These are phyloP conservation scores for Prinsepia uniflora DNA, from an alignment of 306 rosid species.

Conservation along the genomic window DNA sequence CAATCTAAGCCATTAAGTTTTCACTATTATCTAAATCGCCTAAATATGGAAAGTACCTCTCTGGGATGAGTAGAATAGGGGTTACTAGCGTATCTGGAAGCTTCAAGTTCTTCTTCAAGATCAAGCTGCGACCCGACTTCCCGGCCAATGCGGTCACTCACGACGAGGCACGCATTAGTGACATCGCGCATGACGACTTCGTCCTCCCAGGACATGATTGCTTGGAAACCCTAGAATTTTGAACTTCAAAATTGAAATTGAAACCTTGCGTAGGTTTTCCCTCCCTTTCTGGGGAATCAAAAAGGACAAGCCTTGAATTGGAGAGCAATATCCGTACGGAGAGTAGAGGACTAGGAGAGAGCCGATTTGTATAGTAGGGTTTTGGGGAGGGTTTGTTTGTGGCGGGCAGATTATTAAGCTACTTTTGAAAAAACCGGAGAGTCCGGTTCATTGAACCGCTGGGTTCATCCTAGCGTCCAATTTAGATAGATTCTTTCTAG, in stretches of 20 bases:
- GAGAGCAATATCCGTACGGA: conserved; percentile 13
- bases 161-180: conserved; percentile 68
- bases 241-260: conserved; percentile 1
- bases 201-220: conserved; percentile 71
- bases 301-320: conserved; percentile 2
- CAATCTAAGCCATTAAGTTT: not conserved
- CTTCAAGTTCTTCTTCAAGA: conserved; percentile 92
- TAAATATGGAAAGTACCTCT: conserved; percentile 49
- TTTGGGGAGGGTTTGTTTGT: conserved; percentile 53
- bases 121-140: conserved; percentile 82
- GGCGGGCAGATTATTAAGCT: conserved; percentile 46
- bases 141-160: conserved; percentile 83
- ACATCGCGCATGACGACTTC: conserved; percentile 80
- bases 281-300: conserved; percentile 26
- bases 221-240: conserved; percentile 26
- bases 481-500: too few species aligned
- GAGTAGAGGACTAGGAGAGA: not conserved
- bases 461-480: not conserved
- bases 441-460: conserved; percentile 8
- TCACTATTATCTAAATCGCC: not conserved
- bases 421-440: conserved; percentile 17
- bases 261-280: conserved; percentile 12
- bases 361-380: conserved; percentile 33
- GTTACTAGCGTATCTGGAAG: conserved; percentile 84
- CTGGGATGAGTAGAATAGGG: conserved; percentile 85